phyloP scores from a whole-genome alignment of 169 alveolate genomes.

The Cryptosporidium sp. region DNA sequence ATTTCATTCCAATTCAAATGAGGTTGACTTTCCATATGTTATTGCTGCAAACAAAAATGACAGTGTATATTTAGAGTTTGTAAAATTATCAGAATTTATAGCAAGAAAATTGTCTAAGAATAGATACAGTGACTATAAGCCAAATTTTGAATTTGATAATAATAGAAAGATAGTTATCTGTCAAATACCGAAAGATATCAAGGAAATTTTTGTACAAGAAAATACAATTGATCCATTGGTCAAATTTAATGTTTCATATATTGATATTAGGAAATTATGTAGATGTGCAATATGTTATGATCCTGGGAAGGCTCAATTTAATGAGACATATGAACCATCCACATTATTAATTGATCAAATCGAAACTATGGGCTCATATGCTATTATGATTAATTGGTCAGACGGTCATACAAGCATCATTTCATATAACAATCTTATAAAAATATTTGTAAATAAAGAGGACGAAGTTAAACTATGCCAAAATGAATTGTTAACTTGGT shows the following conservation, averaged over 20 bases:
- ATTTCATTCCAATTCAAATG: constrained; percentile 74
- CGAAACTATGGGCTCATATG: constrained; percentile 87
- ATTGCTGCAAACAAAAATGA: constrained; percentile 85
- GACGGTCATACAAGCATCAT: constrained; percentile 86
- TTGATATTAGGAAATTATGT: constrained; percentile 84
- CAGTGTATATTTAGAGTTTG: constrained; percentile 77
- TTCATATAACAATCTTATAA: constrained; percentile 72
- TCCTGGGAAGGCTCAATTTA: constrained; percentile 43
- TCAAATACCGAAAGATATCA: constrained; percentile 74
- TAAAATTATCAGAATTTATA: constrained; percentile 81
- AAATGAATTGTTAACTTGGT: constrained; percentile 46
- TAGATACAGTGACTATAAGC: constrained; percentile 42
- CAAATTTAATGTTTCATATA: constrained; percentile 77
- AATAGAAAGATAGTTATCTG: constrained; percentile 70
- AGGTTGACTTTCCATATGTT: constrained; percentile 86
- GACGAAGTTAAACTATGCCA: constrained; percentile 19
- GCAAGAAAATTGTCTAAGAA: constrained; percentile 80
- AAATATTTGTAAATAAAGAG: background rate
- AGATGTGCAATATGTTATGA: constrained; percentile 87
- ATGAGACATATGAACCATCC: constrained; percentile 79
- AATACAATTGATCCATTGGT: constrained; percentile 34
- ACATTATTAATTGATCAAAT: constrained; percentile 80
- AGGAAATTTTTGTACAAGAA: constrained; percentile 77
- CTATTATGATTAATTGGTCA: constrained; percentile 89
- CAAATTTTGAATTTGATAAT: constrained; percentile 72